Percentiles rank a stretch among this genome's conserved stretches.
These are phyloP conservation scores for Neofusicoccum laricinum DNA, from an alignment of 2,329 filamentous ascomycete genomes.

Conservation along the genomic window DNA sequence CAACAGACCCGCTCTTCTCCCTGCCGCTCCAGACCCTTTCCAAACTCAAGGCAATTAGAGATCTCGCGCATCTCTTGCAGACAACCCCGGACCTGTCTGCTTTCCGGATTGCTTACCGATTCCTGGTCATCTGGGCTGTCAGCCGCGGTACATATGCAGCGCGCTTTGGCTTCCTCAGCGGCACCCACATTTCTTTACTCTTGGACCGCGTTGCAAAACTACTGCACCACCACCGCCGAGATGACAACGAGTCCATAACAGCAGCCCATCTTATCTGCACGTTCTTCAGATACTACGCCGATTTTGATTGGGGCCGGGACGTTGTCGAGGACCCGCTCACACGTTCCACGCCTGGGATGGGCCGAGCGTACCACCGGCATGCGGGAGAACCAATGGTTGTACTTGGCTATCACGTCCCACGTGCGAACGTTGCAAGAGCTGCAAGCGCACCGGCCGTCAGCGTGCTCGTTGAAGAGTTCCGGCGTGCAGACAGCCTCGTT, in stretches of 20 bases:
- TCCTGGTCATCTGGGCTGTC: constrained; percentile 62
- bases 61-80: constrained; percentile 58
- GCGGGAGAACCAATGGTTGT: constrained; percentile 61
- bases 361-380: constrained; percentile 51
- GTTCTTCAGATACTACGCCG: constrained; percentile 63
- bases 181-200: constrained; percentile 63
- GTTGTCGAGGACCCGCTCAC: constrained; percentile 61
- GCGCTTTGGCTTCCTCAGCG: constrained; percentile 63
- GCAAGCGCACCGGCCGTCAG: constrained; percentile 54
- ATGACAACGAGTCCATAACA: constrained; percentile 32
- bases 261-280: constrained; percentile 53
- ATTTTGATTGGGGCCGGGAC: constrained; percentile 57
- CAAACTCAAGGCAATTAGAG: constrained; percentile 63
- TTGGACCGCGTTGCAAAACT: constrained; percentile 60
- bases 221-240: constrained; percentile 33
- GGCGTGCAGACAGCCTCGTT: constrained; percentile 46
- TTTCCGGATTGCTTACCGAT: constrained; percentile 59
- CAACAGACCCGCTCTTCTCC: constrained; percentile 54
- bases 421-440: constrained; percentile 57
- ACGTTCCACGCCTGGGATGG: constrained; percentile 27
- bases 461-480: constrained; percentile 52
- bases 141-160: constrained; percentile 62
- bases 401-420: constrained; percentile 60
- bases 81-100: constrained; percentile 58
- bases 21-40: constrained; percentile 56